Percentiles rank a stretch among this genome's conserved stretches.
Evolutionary conservation across 768 basidiomycete genomes (phyloP).

Genomic region (Lentinula guzmanii): DNA sequence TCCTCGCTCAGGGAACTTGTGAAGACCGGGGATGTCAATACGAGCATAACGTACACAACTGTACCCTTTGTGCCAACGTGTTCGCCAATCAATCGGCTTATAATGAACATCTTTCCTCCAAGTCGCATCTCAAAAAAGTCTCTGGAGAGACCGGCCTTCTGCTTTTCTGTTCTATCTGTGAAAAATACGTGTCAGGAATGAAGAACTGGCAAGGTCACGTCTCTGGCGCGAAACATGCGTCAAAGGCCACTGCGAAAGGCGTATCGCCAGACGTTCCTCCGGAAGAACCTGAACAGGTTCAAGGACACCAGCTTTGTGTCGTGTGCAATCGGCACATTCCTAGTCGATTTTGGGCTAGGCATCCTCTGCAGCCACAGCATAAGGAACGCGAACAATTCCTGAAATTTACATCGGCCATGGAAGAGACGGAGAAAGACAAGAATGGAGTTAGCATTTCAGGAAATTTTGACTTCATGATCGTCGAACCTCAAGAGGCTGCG

Average conservation of each 20-base stretch:
- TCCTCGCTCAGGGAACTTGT: slow-evolving; percentile 14
- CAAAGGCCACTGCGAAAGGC: slow-evolving; percentile 6
- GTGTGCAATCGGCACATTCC: slow-evolving; percentile 17
- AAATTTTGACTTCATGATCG: slow-evolving; percentile 29
- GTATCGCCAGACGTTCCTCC: slow-evolving; percentile 13
- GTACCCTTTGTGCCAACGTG: slow-evolving; percentile 14
- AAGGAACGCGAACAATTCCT: slow-evolving; percentile 18
- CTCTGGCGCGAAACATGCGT: slow-evolving; percentile 8
- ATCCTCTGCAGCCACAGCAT: slow-evolving; percentile 14
- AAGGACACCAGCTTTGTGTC: slow-evolving; percentile 13
- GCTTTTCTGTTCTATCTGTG: slow-evolving; percentile 10
- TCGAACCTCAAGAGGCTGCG: slow-evolving; percentile 16
- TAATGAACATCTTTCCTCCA: slow-evolving; percentile 11
- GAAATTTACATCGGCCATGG: slow-evolving; percentile 19
- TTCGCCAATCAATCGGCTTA: slow-evolving; percentile 9
- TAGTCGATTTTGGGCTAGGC: slow-evolving; percentile 2
- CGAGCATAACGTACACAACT: slow-evolving; percentile 15
- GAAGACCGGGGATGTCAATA: slow-evolving; percentile 8
- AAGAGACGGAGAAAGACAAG: slow-evolving; percentile 28
- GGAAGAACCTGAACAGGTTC: slow-evolving; percentile 8
- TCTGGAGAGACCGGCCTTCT: neutral
- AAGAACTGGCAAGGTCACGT: slow-evolving; percentile 16
- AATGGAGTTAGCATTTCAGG: slow-evolving; percentile 23
- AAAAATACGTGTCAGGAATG: neutral
- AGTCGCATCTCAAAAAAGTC: slow-evolving; percentile 9